phyloP scores from a whole-genome alignment of 1,139 yeast species.

The Pichia inconspicua region DNA sequence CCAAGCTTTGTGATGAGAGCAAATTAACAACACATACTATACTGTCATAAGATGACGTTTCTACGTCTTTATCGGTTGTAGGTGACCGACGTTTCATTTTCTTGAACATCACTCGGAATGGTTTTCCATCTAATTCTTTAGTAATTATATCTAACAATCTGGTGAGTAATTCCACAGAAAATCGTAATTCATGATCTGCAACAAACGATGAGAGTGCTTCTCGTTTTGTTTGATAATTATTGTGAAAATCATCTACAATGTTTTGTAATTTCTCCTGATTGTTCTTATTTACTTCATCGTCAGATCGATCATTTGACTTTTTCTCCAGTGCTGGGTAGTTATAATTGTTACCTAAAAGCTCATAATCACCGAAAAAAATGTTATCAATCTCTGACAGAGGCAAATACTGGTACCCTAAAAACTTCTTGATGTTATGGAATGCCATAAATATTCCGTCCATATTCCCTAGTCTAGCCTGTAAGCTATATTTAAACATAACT shows the following conservation, averaged over 20 bases:
- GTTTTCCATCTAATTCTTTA: constrained; percentile 23
- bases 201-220: constrained; percentile 38
- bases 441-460: constrained; percentile 97
- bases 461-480: constrained; percentile 90
- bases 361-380: constrained; percentile 35
- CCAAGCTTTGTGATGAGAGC: constrained; percentile 6
- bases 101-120: constrained; percentile 22
- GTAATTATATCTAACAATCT: constrained; percentile 39
- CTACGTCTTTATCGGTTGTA: background rate
- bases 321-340: constrained; percentile 6
- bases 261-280: constrained; percentile 11
- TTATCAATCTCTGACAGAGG: constrained; percentile 68
- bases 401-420: constrained; percentile 87
- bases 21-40: constrained; percentile 14
- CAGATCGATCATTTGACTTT: constrained; percentile 1
- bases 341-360: background rate
- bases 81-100: constrained; percentile 1
- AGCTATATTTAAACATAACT: constrained; percentile 71
- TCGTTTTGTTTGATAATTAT: constrained; percentile 24
- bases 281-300: background rate
- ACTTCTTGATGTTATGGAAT: constrained; percentile 71
- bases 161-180: constrained; percentile 53
- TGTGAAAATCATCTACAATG: constrained; percentile 22
- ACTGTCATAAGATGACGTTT: background rate
- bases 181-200: constrained; percentile 67